Percentiles rank a stretch among this genome's conserved stretches.
Conservation (phyloP, 2,329 filamentous ascomycete genomes). For the Lanzia echinophila region DNA sequence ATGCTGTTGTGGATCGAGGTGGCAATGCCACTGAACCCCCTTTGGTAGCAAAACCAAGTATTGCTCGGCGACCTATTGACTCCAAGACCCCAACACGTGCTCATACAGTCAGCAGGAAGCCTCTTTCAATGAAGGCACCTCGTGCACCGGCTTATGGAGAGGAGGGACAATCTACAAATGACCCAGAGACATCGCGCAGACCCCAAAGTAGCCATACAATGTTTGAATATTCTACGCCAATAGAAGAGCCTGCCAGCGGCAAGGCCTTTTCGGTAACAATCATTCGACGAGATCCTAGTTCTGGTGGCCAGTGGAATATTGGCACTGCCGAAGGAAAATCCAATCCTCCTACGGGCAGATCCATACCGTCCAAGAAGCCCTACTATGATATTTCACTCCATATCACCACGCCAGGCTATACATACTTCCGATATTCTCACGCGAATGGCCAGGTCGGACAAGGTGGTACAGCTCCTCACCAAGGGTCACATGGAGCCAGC, state of each 20-base stretch:
- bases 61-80: constrained; percentile 15
- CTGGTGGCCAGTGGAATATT: constrained; percentile 69
- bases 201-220: constrained; percentile 6
- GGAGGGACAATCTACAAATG: background rate
- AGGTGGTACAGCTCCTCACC: constrained; percentile 1
- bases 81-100: constrained; percentile 11
- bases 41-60: constrained; percentile 14
- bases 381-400: constrained; percentile 29
- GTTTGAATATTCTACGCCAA: constrained; percentile 6
- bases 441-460: constrained; percentile 1
- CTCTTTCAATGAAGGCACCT: constrained; percentile 15
- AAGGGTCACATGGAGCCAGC: background rate
- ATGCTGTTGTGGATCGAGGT: background rate
- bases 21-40: constrained; percentile 1
- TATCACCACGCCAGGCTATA: constrained; percentile 30
- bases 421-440: constrained; percentile 21
- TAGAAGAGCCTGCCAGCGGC: background rate
- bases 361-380: constrained; percentile 33
- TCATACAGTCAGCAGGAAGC: constrained; percentile 12
- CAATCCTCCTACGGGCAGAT: constrained; percentile 2
- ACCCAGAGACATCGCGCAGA: background rate
- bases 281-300: constrained; percentile 66
- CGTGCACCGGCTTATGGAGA: background rate
- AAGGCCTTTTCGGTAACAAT: constrained; percentile 38
- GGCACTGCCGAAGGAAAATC: constrained; percentile 47